Base-by-base conservation (phyloP, 2,329 filamentous ascomycete genomes). In the Colletotrichum sp. region DNA sequence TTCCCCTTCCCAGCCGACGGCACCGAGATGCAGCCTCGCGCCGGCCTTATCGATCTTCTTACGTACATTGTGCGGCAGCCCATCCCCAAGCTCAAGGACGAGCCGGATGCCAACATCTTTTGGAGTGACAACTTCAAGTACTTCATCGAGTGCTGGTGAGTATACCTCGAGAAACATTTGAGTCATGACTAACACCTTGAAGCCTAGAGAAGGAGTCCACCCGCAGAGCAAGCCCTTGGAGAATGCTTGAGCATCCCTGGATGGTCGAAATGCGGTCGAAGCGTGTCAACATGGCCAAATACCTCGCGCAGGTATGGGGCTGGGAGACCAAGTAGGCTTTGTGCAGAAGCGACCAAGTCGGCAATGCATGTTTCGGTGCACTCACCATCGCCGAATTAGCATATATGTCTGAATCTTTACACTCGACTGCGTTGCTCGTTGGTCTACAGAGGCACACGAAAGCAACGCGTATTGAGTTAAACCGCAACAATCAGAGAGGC, bases 71-170 rank as follows among this genome's bases (percentile, higher is more conserved):
- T 99, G 60, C 93, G 95, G 79, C 97, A 99, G 84, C 94, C 95
- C 5, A 98, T 99, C 76, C 97, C 97, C 4, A 98, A 96, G 84
- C 89, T 99, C 78, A 99, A 98, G 86, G 97, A 99, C 80, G 97
- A 99, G 85, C 95, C 95, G 1, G 93, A 95, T 36, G 95, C 94
- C 79, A 93, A 93, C 75, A 98, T 99, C 79, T 94, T 93, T 83
- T 99, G 97, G 97, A 98, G 95, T 80, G 95, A 98, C 80, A 98
- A 95, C 82, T 99, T 99, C 87, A 99, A 99, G 85, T 98, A 98
- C 84, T 99, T 99, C 81, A 98, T 99, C 81, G 96, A 98, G 87
- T 98, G 96, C 92, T 99, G 97, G 96, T 99, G 91, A 83, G 95
- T 93, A 71, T 16, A 44, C 16, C 18, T 34, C 15, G 52, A n/a